phyloP scores from a whole-genome alignment of 2,329 filamentous ascomycete species.

The Drechslerella coelobrocha region DNA sequence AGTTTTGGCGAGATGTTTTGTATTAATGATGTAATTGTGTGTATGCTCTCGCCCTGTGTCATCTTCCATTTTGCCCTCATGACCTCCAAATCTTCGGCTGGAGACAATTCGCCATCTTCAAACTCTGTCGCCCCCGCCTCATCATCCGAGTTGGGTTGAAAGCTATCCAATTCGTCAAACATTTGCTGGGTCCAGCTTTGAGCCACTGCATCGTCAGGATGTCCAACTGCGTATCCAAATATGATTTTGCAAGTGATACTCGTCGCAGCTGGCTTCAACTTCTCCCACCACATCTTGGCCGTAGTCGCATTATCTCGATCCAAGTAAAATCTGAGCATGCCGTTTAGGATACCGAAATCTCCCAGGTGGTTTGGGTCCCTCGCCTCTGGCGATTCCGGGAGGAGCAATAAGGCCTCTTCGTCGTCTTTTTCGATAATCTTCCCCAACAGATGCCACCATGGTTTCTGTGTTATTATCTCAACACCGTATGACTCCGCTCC shows the following conservation, averaged over 20 bases:
- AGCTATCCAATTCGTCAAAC: conserved; percentile 32
- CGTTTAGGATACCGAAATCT: conserved; percentile 29
- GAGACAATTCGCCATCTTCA: conserved; percentile 12
- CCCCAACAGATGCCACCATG: conserved; percentile 41
- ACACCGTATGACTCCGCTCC: conserved; percentile 30
- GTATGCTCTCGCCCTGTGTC: conserved; percentile 35
- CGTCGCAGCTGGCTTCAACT: conserved; percentile 25
- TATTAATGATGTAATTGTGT: conserved; percentile 61
- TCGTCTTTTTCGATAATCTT: conserved; percentile 43
- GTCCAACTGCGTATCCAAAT: conserved; percentile 43
- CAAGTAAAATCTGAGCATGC: conserved; percentile 41
- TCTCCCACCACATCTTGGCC: conserved; percentile 48
- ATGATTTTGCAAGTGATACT: conserved; percentile 37
- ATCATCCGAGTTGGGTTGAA: conserved; percentile 8
- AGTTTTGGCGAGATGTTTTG: conserved; percentile 71
- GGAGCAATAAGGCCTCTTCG: conserved; percentile 36
- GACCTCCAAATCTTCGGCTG: conserved; percentile 27
- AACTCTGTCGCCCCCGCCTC: not conserved
- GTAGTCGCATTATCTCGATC: conserved; percentile 38
- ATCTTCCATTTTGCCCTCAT: conserved; percentile 48
- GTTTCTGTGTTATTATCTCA: conserved; percentile 26
- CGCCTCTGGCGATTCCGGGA: conserved; percentile 27
- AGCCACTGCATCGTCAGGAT: conserved; percentile 28
- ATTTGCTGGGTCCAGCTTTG: conserved; percentile 34
- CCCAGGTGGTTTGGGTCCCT: conserved; percentile 27